Conservation (phyloP, 2,329 filamentous ascomycete species). For the Cyphellophora europaea region DNA sequence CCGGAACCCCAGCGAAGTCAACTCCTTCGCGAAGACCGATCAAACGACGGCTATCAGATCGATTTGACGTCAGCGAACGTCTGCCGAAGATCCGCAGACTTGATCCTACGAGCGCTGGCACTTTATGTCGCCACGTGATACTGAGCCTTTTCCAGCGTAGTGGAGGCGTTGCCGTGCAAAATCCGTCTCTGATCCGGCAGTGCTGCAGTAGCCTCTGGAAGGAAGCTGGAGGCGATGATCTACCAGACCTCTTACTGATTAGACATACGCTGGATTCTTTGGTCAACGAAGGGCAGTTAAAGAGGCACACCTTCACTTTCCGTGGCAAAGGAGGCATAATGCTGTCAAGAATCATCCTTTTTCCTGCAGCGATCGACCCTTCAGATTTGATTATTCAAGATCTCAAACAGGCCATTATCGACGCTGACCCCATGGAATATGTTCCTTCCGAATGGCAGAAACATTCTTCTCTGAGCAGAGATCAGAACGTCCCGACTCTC, state of each 20-base stretch:
- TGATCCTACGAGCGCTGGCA: too few species aligned
- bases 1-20: too few species aligned
- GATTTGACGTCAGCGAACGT: too few species aligned
- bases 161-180: conserved; percentile 46
- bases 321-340: conserved; percentile 36
- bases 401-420: conserved; percentile 42
- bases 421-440: conserved; percentile 31
- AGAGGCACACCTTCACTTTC: conserved; percentile 44
- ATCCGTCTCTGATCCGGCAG: too few species aligned
- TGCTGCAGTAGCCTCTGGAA: too few species aligned
- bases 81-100: too few species aligned
- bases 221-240: conserved; percentile 32
- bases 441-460: conserved; percentile 30
- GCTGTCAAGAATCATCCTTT: conserved; percentile 42
- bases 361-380: conserved; percentile 35
- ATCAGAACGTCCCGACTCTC: background rate
- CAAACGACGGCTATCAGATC: too few species aligned
- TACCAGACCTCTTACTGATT: conserved; percentile 45
- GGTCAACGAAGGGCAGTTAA: conserved; percentile 40
- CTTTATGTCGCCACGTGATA: conserved; percentile 35
- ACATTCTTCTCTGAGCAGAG: background rate
- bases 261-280: conserved; percentile 40
- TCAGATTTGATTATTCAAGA: conserved; percentile 36
- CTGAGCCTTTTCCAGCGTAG: conserved; percentile 45
- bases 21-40: too few species aligned